Percentiles rank a stretch among this genome's conserved stretches.
Evolutionary conservation across 202 grass and related monocot genomes (phyloP).

Genomic region (Zoysia matrella): DNA sequence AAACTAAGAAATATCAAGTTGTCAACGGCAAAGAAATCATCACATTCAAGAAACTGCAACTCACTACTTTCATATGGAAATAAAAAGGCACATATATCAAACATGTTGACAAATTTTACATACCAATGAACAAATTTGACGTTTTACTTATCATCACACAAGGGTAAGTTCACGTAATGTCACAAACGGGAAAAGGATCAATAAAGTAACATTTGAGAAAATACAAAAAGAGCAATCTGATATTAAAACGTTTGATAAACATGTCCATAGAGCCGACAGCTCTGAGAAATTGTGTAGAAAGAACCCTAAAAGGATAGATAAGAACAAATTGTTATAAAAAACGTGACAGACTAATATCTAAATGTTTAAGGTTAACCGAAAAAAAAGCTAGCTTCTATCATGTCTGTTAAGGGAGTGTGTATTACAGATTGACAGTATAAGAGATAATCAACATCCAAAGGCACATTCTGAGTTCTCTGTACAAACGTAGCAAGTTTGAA

Average conservation of each 20-base stretch:
- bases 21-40: background rate
- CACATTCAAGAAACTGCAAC: constrained; percentile 4
- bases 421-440: background rate
- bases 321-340: background rate
- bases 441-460: background rate
- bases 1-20: no score
- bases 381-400: background rate
- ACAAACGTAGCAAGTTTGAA: constrained; percentile 10
- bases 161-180: no score
- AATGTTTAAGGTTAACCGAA: background rate
- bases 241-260: no score
- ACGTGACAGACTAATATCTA: background rate
- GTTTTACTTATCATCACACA: no score
- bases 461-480: background rate
- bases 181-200: no score
- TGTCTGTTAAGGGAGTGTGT: background rate
- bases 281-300: background rate
- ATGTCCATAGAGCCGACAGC: background rate
- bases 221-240: no score
- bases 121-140: background rate
- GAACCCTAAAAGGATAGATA: background rate
- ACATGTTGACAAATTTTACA: background rate
- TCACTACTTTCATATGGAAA: background rate
- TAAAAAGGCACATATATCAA: background rate
- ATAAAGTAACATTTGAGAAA: no score